Percentiles rank a stretch among this genome's conserved stretches.
These are phyloP conservation scores for Fistulinella prunicolor DNA, from an alignment of 768 basidiomycete species.

Conservation along the genomic window DNA sequence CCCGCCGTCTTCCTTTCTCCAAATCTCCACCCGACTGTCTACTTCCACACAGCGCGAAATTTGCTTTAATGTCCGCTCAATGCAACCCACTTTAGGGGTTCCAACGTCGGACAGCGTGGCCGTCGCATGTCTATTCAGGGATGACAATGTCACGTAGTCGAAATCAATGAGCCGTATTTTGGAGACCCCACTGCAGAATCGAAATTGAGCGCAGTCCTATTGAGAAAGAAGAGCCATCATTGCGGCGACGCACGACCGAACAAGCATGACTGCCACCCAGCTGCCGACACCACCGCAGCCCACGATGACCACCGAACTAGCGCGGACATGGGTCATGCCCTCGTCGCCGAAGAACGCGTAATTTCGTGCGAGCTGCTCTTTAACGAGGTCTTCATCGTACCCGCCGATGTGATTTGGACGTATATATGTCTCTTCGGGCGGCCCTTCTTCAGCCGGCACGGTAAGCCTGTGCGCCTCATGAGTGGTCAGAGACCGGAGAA, in stretches of 20 bases:
- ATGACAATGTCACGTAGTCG: constrained; percentile 93
- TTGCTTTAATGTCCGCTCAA: constrained; percentile 63
- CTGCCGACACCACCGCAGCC: constrained; percentile 98
- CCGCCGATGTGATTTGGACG: constrained; percentile 21
- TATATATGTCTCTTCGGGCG: constrained; percentile 15
- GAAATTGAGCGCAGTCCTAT: neutral
- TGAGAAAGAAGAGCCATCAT: neutral
- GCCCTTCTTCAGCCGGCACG: constrained; percentile 3
- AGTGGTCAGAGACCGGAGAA: constrained; percentile 48
- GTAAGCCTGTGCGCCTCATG: constrained; percentile 1
- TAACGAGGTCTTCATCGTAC: constrained; percentile 80
- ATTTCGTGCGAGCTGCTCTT: constrained; percentile 90
- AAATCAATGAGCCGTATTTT: constrained; percentile 87
- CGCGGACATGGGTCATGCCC: constrained; percentile 74
- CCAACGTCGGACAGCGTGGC: constrained; percentile 90
- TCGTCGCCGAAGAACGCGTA: constrained; percentile 94
- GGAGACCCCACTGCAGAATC: constrained; percentile 57
- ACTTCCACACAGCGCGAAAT: constrained; percentile 87
- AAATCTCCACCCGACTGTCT: constrained; percentile 80
- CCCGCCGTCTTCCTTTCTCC: constrained; percentile 80
- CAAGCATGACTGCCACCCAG: constrained; percentile 93
- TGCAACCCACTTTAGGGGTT: constrained; percentile 82
- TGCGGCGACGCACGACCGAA: constrained; percentile 66
- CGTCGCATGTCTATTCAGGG: constrained; percentile 91
- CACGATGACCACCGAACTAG: constrained; percentile 77